A percentile compares a stretch with the other conserved stretches of the same genome.
These are phyloP conservation scores for Scenedesmus sp. DNA, from an alignment of 163 green algal species.

Conservation along the genomic window DNA sequence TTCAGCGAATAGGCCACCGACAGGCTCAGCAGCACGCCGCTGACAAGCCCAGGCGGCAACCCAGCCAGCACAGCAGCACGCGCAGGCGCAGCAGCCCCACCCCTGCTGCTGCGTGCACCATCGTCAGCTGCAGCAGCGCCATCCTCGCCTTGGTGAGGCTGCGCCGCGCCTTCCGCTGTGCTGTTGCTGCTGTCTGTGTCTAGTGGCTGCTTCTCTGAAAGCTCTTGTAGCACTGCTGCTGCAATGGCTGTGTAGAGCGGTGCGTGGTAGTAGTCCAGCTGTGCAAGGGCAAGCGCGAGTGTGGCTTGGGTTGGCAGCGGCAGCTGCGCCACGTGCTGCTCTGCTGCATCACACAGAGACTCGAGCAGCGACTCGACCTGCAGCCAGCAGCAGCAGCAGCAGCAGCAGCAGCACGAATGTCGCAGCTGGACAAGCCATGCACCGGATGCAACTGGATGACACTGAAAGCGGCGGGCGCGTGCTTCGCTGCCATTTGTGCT, in stretches of 20 bases:
- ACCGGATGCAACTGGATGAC: not conserved
- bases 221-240: not conserved
- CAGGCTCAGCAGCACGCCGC: constrained; percentile 39
- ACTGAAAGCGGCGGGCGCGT: not conserved
- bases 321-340: not conserved
- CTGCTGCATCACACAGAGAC: constrained; percentile 1
- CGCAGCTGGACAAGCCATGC: no score
- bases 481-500: no score
- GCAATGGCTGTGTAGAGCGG: constrained; percentile 11
- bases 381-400: not conserved
- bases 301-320: constrained; percentile 27
- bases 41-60: not conserved
- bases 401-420: not conserved
- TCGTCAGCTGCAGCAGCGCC: not conserved
- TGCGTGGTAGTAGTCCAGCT: constrained; percentile 46
- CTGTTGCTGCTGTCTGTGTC: constrained; percentile 6
- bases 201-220: not conserved
- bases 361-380: constrained; percentile 47
- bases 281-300: constrained; percentile 37
- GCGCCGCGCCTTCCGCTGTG: not conserved
- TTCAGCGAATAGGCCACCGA: not conserved
- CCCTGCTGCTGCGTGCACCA: not conserved
- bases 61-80: not conserved
- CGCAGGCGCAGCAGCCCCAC: not conserved
- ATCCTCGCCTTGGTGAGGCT: no score